Conservation (phyloP, 352 stramenopile genomes). For the Phytophthora hybrid region DNA sequence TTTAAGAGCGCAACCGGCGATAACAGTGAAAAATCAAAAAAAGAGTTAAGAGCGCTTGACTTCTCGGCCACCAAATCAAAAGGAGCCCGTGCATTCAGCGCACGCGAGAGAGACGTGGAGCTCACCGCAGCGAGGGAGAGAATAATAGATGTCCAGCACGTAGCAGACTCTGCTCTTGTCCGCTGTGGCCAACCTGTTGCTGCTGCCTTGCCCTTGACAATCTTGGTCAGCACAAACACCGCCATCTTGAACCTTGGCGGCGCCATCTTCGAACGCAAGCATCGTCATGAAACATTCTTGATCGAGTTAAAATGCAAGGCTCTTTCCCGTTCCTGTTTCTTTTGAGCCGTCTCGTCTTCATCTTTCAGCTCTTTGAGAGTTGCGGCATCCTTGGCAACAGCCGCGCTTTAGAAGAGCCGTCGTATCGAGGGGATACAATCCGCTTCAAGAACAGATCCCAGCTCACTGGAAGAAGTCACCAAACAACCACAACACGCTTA, state of each 20-base stretch:
- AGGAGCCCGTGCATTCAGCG: not conserved
- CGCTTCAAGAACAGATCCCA: constrained; percentile 20
- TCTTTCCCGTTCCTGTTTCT: constrained; percentile 41
- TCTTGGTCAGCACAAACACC: constrained; percentile 35
- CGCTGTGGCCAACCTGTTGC: constrained; percentile 1
- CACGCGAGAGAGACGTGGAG: no score
- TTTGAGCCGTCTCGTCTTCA: constrained; percentile 23
- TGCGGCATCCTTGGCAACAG: constrained; percentile 7
- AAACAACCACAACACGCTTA: constrained; percentile 10
- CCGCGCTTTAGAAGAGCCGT: not conserved
- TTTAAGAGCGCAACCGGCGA: no score
- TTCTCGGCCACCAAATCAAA: not conserved
- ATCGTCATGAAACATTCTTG: constrained; percentile 62
- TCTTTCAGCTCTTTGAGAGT: constrained; percentile 21
- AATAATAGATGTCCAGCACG: not conserved
- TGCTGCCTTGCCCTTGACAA: constrained; percentile 26
- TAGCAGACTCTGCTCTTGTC: not conserved
- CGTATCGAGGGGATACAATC: constrained; percentile 10
- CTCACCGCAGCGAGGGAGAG: not conserved
- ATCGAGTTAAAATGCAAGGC: constrained; percentile 57
- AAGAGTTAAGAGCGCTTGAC: not conserved
- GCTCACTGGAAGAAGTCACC: constrained; percentile 27
- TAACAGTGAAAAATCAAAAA: no score
- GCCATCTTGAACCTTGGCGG: constrained; percentile 38
- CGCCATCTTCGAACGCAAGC: constrained; percentile 40